Conservation (phyloP, 163 green algal genomes). For the Chlamydomonas reinhardtii region DNA sequence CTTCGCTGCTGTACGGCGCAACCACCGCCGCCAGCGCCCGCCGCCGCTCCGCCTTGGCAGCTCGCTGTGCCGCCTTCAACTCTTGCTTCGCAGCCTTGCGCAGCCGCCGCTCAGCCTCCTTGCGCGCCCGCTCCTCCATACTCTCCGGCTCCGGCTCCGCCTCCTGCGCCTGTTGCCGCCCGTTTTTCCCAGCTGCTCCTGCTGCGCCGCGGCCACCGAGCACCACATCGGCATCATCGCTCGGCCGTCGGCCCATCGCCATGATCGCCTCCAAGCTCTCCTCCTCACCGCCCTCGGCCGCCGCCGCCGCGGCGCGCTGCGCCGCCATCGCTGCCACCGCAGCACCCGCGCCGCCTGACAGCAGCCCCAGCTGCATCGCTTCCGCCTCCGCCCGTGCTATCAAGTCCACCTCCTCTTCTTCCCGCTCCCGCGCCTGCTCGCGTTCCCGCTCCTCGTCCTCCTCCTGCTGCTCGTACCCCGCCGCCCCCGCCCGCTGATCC, state of each 20-base stretch:
- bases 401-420: neutral
- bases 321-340: neutral
- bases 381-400: slow-evolving; percentile 18
- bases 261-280: neutral
- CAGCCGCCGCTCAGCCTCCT: slow-evolving; percentile 9
- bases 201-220: neutral
- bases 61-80: neutral
- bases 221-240: neutral
- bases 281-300: neutral
- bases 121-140: neutral
- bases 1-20: neutral
- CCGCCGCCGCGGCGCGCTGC: too few relatives aligned
- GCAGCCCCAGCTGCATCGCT: slow-evolving; percentile 8
- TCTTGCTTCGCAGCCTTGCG: neutral
- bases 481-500: too few relatives aligned
- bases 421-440: too few relatives aligned
- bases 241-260: neutral
- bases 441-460: neutral
- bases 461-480: neutral
- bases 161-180: neutral
- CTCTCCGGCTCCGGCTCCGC: neutral
- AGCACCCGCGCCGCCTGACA: neutral
- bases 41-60: neutral
- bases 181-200: neutral
- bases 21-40: neutral